Percentiles rank a stretch among this genome's conserved stretches.
phyloP scores from a whole-genome alignment of 495 filamentous ascomycete genomes.

The Platismatia glauca region DNA sequence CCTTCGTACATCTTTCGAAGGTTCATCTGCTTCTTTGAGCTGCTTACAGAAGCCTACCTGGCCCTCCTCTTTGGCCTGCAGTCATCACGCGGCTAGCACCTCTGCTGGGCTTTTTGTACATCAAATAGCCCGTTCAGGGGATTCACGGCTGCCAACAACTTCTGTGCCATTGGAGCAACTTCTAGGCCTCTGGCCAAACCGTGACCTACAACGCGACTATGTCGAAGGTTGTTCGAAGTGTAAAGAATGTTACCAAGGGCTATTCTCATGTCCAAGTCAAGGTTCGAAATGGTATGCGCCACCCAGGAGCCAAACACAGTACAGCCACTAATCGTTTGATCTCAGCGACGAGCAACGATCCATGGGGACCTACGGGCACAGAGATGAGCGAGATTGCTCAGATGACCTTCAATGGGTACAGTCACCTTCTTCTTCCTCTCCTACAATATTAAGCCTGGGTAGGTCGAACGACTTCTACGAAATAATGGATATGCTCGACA shows the following conservation, averaged over 20 bases:
- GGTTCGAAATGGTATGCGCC: slow-evolving; percentile 86
- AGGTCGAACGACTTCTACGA: slow-evolving; percentile 98
- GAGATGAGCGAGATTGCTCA: slow-evolving; percentile 99
- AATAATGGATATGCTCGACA: slow-evolving; percentile 99
- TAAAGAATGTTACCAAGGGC: slow-evolving; percentile 99
- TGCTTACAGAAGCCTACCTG: not conserved
- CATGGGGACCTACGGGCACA: slow-evolving; percentile 96
- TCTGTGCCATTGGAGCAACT: not conserved
- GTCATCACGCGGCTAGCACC: not conserved
- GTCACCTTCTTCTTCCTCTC: slow-evolving; percentile 6
- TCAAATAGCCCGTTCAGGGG: not conserved
- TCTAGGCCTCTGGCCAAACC: not conserved
- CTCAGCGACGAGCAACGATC: slow-evolving; percentile 94
- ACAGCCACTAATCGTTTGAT: slow-evolving; percentile 17
- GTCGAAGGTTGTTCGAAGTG: slow-evolving; percentile 95
- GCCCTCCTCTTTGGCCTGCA: not conserved
- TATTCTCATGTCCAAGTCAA: slow-evolving; percentile 97
- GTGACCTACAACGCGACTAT: slow-evolving; percentile 39
- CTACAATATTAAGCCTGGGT: slow-evolving; percentile 20
- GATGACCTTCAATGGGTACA: slow-evolving; percentile 93
- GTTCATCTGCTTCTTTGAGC: not conserved
- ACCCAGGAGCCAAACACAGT: slow-evolving; percentile 1
- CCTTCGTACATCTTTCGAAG: not conserved
- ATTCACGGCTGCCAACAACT: not conserved
- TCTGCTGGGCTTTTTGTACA: not conserved